Base-by-base conservation (phyloP, 2,329 filamentous ascomycete species). In the Colletotrichum sp. region DNA sequence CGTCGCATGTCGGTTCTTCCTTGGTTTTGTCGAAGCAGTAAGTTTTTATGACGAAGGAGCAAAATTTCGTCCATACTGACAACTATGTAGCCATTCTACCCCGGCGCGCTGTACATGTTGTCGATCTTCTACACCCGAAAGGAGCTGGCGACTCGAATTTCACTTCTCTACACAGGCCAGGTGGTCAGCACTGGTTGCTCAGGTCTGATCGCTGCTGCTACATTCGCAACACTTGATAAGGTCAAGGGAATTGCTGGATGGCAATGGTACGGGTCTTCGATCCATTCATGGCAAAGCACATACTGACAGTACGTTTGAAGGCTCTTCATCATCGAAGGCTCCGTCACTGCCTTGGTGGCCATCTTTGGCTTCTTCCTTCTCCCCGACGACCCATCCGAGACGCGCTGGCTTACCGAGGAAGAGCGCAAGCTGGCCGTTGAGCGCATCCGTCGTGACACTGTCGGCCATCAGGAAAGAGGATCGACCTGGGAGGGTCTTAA, bases 321-420 rank as follows among this genome's bases (percentile, higher is more conserved):
- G 75, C 63, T 76, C 12, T 55, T 71, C 24, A 71, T 77, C 26
- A 77, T 77, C 12, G 76, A 86, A 55, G 78, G 78, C 18, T 71
- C 84, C 30, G 81, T 86, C 12, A 85, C 83, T 6, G 84, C 77
- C 8, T 85, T 86, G 32, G 83, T 83, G 15, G 82, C 86, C 12
- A 81, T 86, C 0, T 86, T 84, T 8, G 85, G 84, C 8, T 83
- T 86, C 34, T 86, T 86, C 77, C 79, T 83, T 52, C 80, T 84
- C 1, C 82, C 85, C 5, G 85, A 85, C 63, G 84, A 86, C 75
- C 78, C 67, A 21, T 75, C 66, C 24, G 71, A 63, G 26, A 73
- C 60, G 18, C 66, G 75, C 44, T 73, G 66, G 66, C 71, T 76
- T 32, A 71, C 75, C 2, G 39, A 69, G 8, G 75, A 74, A 18